Base-by-base conservation (phyloP, 2,329 filamentous ascomycete genomes). In the Aspergillus thermomutatus region DNA sequence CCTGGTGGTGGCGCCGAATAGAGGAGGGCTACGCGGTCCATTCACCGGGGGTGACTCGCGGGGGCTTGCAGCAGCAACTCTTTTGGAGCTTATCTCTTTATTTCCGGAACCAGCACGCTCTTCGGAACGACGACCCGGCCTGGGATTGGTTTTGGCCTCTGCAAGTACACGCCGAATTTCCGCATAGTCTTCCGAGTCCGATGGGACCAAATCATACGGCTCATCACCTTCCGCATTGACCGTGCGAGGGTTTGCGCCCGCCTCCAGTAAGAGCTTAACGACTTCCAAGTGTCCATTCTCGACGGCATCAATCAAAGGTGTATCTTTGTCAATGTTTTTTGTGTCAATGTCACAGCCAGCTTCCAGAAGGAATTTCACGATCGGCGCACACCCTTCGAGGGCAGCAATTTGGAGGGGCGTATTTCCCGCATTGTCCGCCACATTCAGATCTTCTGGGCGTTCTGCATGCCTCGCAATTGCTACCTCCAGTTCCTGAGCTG, bases 341-440 rank as follows among this genome's bases (percentile, higher is more conserved):
- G 82, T 93, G 67, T 97, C 90, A 48, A 94, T 82, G 54, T 90
- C 88, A 74, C 92, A 96, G 34, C 91, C 90, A 60, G 91, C 87
- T 8, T 90, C 85, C 60, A 99, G 86, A 41, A 99, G 78, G 53
- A 96, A 88, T 70, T 90, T 87, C 41, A 97, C 94, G 55, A 97
- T 92, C 54, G 94, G 85, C 31, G 87, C 87, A 71, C 88, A 90
- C 6, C 94, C 94, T 68, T 94, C 89, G 56, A 99, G 82, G 31
- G 92, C 87, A 34, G 94, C 93, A 63, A 96, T 94, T 73, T 99
- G 94, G 34, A 99, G 80, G 25, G 94, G 94, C 1, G 93, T 95
- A 68, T 97, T 97, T n/a, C 91, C 91, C 14, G 94, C 94, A 70
- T 96, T 95, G 69, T 99, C 94, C 25, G 90, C 86, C 56, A 92